phyloP scores from a whole-genome alignment of 2,329 filamentous ascomycete genomes.

The Colletotrichum paranaense region DNA sequence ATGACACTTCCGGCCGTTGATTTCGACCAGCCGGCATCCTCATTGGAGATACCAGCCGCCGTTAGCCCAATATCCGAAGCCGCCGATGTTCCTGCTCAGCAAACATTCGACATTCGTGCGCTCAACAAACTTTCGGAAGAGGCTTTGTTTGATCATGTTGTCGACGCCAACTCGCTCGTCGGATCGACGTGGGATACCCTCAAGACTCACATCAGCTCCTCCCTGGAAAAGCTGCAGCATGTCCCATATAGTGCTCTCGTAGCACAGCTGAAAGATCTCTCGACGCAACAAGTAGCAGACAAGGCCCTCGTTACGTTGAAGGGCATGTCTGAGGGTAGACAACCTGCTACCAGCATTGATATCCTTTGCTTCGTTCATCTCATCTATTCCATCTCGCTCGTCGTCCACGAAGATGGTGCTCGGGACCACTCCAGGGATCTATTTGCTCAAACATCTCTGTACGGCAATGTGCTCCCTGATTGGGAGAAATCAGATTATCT shows the following conservation, averaged over 20 bases:
- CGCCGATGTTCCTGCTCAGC: constrained; percentile 50
- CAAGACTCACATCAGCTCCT: constrained; percentile 57
- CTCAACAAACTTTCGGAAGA: neutral
- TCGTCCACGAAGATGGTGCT: constrained; percentile 56
- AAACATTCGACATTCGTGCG: constrained; percentile 23
- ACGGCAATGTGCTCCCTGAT: constrained; percentile 51
- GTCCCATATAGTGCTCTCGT: constrained; percentile 55
- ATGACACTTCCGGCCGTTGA: constrained; percentile 42
- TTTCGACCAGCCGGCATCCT: constrained; percentile 50
- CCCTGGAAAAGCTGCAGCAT: constrained; percentile 54
- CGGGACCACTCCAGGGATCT: constrained; percentile 49
- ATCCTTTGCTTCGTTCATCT: constrained; percentile 64
- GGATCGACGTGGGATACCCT: constrained; percentile 57
- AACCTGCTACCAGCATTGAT: constrained; percentile 52
- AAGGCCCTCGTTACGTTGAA: constrained; percentile 56
- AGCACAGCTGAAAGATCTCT: constrained; percentile 52
- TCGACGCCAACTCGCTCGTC: constrained; percentile 53
- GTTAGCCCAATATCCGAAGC: constrained; percentile 48
- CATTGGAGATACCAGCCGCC: constrained; percentile 47
- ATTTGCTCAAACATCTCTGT: constrained; percentile 60
- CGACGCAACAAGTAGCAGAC: constrained; percentile 50
- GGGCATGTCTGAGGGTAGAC: constrained; percentile 51
- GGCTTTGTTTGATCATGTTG: constrained; percentile 38
- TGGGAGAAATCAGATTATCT: constrained; percentile 53
- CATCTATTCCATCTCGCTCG: constrained; percentile 61